Conservation (phyloP, 768 basidiomycete genomes). For the Phylloporus arenicola region DNA sequence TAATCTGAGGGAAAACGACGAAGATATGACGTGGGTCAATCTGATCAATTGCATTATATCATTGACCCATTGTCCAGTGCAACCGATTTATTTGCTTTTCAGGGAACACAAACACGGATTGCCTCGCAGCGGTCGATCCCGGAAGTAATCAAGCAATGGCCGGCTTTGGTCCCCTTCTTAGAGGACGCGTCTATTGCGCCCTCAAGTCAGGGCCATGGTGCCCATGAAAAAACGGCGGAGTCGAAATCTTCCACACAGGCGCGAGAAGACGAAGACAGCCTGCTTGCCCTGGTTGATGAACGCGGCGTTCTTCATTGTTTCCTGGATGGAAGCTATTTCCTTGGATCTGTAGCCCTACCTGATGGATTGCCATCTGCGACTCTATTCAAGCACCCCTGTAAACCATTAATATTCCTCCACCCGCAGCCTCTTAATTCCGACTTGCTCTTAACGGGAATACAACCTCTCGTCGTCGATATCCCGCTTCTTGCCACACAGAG, state of each 20-base stretch:
- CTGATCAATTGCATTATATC: slow-evolving; percentile 2
- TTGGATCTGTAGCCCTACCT: slow-evolving; percentile 46
- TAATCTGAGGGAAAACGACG: slow-evolving; percentile 58
- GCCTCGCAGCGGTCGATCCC: slow-evolving; percentile 44
- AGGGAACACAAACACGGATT: slow-evolving; percentile 55
- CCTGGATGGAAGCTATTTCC: slow-evolving; percentile 70
- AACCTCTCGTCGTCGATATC: slow-evolving; percentile 46
- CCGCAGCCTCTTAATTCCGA: slow-evolving; percentile 28
- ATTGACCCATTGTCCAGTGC: slow-evolving; percentile 43
- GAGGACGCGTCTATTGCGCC: slow-evolving; percentile 58
- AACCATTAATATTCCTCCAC: slow-evolving; percentile 48
- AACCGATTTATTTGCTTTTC: slow-evolving; percentile 77
- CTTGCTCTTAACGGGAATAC: slow-evolving; percentile 22
- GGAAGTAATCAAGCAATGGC: slow-evolving; percentile 63
- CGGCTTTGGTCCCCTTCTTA: slow-evolving; percentile 52
- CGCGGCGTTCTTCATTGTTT: slow-evolving; percentile 56
- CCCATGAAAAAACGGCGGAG: slow-evolving; percentile 24
- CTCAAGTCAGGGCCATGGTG: slow-evolving; percentile 31
- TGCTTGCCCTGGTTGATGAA: slow-evolving; percentile 58
- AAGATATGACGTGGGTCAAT: slow-evolving; percentile 55
- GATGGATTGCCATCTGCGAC: slow-evolving; percentile 30
- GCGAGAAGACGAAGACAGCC: slow-evolving; percentile 54
- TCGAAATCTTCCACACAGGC: slow-evolving; percentile 20
- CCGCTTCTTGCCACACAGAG: slow-evolving; percentile 53
- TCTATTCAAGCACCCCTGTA: slow-evolving; percentile 40